Evolutionary conservation across 2,329 filamentous ascomycete species (phyloP).

Genomic region (Rhytidhysteron rufulum): DNA sequence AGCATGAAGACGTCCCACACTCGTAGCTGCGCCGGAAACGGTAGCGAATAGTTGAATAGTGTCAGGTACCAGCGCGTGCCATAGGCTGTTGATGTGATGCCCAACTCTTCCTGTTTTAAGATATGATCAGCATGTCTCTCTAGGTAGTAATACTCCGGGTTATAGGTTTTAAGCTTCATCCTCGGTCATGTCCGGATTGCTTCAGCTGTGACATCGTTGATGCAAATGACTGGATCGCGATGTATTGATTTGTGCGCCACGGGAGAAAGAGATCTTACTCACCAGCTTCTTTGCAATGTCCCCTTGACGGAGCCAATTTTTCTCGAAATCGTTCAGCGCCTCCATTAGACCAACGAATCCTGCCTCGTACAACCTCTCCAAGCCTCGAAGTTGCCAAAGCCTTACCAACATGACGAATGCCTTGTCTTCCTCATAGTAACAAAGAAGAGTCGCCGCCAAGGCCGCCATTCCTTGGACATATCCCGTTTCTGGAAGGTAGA

Average conservation of each 20-base stretch:
- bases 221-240: slow-evolving; percentile 1
- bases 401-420: slow-evolving; percentile 96
- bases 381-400: slow-evolving; percentile 82
- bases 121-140: too few species aligned
- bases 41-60: slow-evolving; percentile 93
- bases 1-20: slow-evolving; percentile 99
- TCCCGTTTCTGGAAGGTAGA: slow-evolving; percentile 86
- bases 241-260: background rate
- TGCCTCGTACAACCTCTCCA: slow-evolving; percentile 77
- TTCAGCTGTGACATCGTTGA: slow-evolving; percentile 7
- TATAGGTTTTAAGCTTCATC: background rate
- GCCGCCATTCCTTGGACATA: slow-evolving; percentile 99
- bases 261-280: slow-evolving; percentile 40
- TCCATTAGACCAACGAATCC: slow-evolving; percentile 86
- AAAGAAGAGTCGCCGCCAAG: slow-evolving; percentile 84
- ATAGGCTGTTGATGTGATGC: slow-evolving; percentile 85
- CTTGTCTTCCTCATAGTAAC: slow-evolving; percentile 94
- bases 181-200: background rate
- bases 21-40: slow-evolving; percentile 87
- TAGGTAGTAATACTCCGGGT: background rate
- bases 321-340: slow-evolving; percentile 80
- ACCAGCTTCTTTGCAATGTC: slow-evolving; percentile 79
- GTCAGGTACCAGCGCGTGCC: slow-evolving; percentile 97
- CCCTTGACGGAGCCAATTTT: slow-evolving; percentile 72
- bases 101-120: slow-evolving; percentile 67